These are phyloP conservation scores for Arthrocladium fulminans DNA, from an alignment of 2,329 filamentous ascomycete genomes.

Conservation along the genomic window DNA sequence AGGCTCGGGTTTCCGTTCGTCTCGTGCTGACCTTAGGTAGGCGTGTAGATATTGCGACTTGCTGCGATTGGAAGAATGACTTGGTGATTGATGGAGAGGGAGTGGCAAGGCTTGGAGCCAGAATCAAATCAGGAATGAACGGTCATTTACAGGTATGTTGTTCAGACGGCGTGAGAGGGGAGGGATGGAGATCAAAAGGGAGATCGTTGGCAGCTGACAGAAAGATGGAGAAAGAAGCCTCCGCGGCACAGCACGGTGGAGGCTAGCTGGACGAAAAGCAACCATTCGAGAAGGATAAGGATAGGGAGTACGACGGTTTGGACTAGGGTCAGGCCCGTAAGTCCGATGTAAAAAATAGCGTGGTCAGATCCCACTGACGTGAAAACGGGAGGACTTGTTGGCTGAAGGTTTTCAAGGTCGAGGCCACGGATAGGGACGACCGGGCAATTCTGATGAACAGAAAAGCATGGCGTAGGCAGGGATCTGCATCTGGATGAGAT, in stretches of 20 bases:
- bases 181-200: neutral
- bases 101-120: neutral
- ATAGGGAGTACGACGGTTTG: conserved; percentile 1
- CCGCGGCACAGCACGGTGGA: neutral
- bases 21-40: too few species aligned
- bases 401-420: neutral
- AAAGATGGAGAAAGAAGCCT: neutral
- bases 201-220: neutral
- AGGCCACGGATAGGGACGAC: neutral
- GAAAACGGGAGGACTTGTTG: neutral
- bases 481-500: neutral
- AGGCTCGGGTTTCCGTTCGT: too few species aligned
- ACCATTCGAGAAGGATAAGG: neutral
- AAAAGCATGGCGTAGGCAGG: neutral
- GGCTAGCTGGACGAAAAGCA: neutral
- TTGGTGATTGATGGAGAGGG: neutral
- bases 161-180: neutral
- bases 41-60: too few species aligned
- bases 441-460: neutral
- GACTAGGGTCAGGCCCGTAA: conserved; percentile 2
- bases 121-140: neutral
- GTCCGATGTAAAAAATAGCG: neutral
- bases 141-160: neutral
- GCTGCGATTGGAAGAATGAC: neutral
- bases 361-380: neutral